A percentile compares a stretch with the other conserved stretches of the same genome.
phyloP scores from a whole-genome alignment of 2,329 filamentous ascomycete species.

The Trichoderma sp. region DNA sequence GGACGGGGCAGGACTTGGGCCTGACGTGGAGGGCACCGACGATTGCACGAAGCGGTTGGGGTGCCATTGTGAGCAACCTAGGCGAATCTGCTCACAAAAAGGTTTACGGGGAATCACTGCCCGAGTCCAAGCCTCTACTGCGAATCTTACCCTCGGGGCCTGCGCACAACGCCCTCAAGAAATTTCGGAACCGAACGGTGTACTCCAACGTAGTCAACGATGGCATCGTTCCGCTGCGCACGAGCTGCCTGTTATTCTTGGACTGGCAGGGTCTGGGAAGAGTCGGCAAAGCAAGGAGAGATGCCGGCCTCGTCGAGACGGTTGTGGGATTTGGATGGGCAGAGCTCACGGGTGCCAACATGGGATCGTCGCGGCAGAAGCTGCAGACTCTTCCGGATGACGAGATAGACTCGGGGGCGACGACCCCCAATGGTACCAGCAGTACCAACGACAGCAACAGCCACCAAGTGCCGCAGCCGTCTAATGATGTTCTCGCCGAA shows the following conservation, averaged over 20 bases:
- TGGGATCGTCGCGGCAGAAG: constrained; percentile 44
- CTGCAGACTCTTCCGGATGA: constrained; percentile 40
- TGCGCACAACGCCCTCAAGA: constrained; percentile 79
- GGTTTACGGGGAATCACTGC: constrained; percentile 59
- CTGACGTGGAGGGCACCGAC: constrained; percentile 91
- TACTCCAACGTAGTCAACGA: constrained; percentile 99
- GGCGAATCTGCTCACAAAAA: constrained; percentile 63
- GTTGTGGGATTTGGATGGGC: constrained; percentile 94
- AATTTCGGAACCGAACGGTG: constrained; percentile 85
- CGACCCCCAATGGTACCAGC: constrained; percentile 29
- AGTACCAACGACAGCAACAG: constrained; percentile 37
- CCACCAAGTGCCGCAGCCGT: constrained; percentile 67
- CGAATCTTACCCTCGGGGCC: constrained; percentile 88
- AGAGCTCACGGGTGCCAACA: constrained; percentile 75
- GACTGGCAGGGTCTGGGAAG: constrained; percentile 93
- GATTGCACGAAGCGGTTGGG: constrained; percentile 81
- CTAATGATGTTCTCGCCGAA: constrained; percentile 61
- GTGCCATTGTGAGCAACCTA: constrained; percentile 77
- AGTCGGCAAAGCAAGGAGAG: constrained; percentile 89
- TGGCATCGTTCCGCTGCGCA: constrained; percentile 90
- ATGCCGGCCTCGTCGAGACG: constrained; percentile 88
- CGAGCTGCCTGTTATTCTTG: constrained; percentile 91
- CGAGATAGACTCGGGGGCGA: constrained; percentile 33
- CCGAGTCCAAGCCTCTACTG: constrained; percentile 82
- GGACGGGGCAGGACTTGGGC: constrained; percentile 91